Conservation (phyloP, 768 basidiomycete genomes). For the Tricholomella constricta region DNA sequence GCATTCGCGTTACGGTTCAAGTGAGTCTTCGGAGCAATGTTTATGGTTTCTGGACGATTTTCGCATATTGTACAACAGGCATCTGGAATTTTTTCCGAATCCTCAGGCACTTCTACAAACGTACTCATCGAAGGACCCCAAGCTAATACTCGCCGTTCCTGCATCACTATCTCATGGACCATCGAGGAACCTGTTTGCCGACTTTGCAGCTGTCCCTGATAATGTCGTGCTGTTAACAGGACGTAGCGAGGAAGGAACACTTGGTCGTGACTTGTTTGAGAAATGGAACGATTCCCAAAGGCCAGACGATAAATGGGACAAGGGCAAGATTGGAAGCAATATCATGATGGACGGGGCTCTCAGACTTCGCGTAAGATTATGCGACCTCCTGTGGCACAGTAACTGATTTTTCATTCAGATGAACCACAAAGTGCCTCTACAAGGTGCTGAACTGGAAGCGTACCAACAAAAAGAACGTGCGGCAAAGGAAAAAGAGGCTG, state of each 20-base stretch:
- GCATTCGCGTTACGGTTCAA: constrained; percentile 87
- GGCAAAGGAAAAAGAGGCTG: constrained; percentile 81
- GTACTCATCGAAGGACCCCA: constrained; percentile 86
- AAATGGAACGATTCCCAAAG: constrained; percentile 85
- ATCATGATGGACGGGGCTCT: constrained; percentile 78
- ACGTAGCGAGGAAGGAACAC: constrained; percentile 76
- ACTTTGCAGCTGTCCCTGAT: constrained; percentile 80
- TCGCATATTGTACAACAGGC: constrained; percentile 44
- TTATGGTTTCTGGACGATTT: neutral
- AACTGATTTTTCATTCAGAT: constrained; percentile 49
- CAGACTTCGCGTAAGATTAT: constrained; percentile 57
- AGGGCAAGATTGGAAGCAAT: constrained; percentile 85
- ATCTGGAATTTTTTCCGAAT: constrained; percentile 89
- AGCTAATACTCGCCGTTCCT: constrained; percentile 92
- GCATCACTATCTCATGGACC: constrained; percentile 92
- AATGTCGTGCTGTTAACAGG: constrained; percentile 89
- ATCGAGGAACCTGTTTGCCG: constrained; percentile 81
- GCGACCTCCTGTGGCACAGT: neutral
- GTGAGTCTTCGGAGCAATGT: constrained; percentile 46
- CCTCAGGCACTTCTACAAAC: constrained; percentile 78
- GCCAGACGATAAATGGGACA: constrained; percentile 83
- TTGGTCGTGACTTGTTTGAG: constrained; percentile 78
- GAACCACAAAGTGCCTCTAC: constrained; percentile 85
- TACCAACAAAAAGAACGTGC: constrained; percentile 75
- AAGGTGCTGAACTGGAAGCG: constrained; percentile 85